A percentile compares a stretch with the other conserved stretches of the same genome.
Conservation (phyloP, 805 yeast genomes). For the Candida stauntonica region DNA sequence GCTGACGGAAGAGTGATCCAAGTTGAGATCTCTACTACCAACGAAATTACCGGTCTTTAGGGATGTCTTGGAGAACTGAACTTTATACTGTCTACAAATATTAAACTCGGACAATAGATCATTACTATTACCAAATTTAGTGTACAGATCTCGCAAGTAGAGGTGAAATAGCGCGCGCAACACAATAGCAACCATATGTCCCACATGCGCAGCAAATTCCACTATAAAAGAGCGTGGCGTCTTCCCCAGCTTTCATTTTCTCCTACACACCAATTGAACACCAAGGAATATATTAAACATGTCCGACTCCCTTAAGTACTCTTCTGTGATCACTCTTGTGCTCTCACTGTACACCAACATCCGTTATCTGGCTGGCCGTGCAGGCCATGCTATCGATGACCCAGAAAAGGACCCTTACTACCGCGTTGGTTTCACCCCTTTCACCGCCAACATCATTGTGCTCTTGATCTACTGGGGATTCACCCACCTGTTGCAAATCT, state of each 20-base stretch:
- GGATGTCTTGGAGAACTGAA: too few species aligned
- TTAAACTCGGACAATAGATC: too few species aligned
- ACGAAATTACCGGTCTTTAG: too few species aligned
- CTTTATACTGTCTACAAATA: too few species aligned
- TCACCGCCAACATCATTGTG: conserved; percentile 51
- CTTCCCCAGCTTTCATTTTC: too few species aligned
- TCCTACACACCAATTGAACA: too few species aligned
- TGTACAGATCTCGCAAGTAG: too few species aligned
- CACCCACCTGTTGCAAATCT: conserved; percentile 47
- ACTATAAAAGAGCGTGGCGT: background rate
- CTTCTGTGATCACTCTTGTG: conserved; percentile 49
- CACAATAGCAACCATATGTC: background rate
- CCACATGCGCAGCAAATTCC: background rate
- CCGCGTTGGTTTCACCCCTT: conserved; percentile 62
- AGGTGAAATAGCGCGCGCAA: background rate
- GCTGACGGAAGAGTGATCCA: conserved; percentile 44
- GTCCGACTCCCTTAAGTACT: conserved; percentile 33
- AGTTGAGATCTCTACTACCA: conserved; percentile 25
- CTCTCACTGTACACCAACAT: conserved; percentile 54
- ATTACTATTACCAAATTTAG: too few species aligned
- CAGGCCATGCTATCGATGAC: conserved; percentile 36
- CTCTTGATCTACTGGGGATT: conserved; percentile 55
- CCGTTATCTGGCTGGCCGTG: conserved; percentile 53
- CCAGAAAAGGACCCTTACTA: conserved; percentile 39
- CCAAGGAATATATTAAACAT: background rate